phyloP scores from a whole-genome alignment of 352 stramenopile species.

The Pythium plurisporium region DNA sequence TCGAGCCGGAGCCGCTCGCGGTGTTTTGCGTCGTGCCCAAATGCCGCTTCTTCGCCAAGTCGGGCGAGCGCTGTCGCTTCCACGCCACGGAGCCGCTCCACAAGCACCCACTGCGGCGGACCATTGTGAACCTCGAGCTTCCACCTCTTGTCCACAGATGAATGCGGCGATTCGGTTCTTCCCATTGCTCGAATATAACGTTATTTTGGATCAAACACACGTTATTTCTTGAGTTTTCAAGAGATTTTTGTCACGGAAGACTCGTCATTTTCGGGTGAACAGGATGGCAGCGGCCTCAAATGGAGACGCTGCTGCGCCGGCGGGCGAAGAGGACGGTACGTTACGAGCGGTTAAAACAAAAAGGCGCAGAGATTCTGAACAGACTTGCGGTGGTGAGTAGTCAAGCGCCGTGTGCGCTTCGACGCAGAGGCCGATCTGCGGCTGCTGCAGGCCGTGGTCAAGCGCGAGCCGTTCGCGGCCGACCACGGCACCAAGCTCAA shows the following conservation, averaged over 20 bases:
- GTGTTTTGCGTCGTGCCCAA: conserved; percentile 40
- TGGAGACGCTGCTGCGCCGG: background rate
- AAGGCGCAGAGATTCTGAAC: too few species aligned
- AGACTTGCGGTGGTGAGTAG: too few species aligned
- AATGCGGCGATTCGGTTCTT: too few species aligned
- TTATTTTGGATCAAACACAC: conserved; percentile 21
- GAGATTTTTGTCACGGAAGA: too few species aligned
- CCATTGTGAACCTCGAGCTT: background rate
- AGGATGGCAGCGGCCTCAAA: background rate
- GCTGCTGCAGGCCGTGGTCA: conserved; percentile 37
- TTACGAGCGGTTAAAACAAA: background rate
- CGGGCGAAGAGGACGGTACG: conserved; percentile 19
- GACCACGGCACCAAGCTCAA: conserved; percentile 48
- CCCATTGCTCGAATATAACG: conserved; percentile 16
- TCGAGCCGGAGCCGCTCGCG: conserved; percentile 31
- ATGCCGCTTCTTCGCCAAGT: conserved; percentile 63
- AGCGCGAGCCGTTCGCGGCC: conserved; percentile 39
- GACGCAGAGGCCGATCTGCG: conserved; percentile 36
- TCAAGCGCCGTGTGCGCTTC: conserved; percentile 33
- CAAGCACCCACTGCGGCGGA: background rate
- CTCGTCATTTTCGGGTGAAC: too few species aligned
- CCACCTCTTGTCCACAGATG: background rate
- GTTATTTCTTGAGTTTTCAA: conserved; percentile 5
- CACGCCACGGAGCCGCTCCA: conserved; percentile 28
- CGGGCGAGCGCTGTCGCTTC: conserved; percentile 53